Evolutionary conservation across 2,329 filamentous ascomycete genomes (phyloP).

Genomic region (Exserohilum turcica): DNA sequence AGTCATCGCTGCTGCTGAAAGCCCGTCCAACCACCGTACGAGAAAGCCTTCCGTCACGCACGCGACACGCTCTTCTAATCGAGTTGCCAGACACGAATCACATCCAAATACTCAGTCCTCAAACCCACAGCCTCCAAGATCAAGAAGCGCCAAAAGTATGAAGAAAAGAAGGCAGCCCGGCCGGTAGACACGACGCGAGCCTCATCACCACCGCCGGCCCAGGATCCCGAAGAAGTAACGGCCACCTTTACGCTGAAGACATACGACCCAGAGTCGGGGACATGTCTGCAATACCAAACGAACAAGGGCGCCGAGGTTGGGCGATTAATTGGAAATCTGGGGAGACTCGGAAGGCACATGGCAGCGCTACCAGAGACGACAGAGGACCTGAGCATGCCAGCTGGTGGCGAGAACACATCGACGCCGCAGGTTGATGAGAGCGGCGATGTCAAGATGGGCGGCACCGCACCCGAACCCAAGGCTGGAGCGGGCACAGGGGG

Average conservation of each 20-base stretch:
- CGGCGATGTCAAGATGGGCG: slow-evolving; percentile 38
- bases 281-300: slow-evolving; percentile 87
- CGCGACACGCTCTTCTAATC: slow-evolving; percentile 17
- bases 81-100: slow-evolving; percentile 75
- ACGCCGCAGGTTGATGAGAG: slow-evolving; percentile 42
- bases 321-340: slow-evolving; percentile 76
- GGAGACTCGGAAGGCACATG: slow-evolving; percentile 71
- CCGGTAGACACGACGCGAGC: slow-evolving; percentile 28
- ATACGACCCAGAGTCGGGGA: slow-evolving; percentile 80
- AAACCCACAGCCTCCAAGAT: slow-evolving; percentile 47
- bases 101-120: slow-evolving; percentile 84
- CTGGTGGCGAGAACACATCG: slow-evolving; percentile 32
- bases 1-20: slow-evolving; percentile 83
- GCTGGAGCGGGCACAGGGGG: slow-evolving; percentile 39
- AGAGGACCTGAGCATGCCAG: slow-evolving; percentile 47
- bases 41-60: slow-evolving; percentile 7
- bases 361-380: slow-evolving; percentile 54
- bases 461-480: slow-evolving; percentile 24
- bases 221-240: slow-evolving; percentile 34
- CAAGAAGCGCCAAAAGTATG: slow-evolving; percentile 42
- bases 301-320: slow-evolving; percentile 90
- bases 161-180: slow-evolving; percentile 34
- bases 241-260: slow-evolving; percentile 85
- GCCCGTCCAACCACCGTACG: slow-evolving; percentile 83
- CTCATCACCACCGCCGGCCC: slow-evolving; percentile 39